Evolutionary conservation across 2,329 filamentous ascomycete species (phyloP), one percentile per base, ranked within the genome.

Genomic region (Pyricularia pennisetigena): DNA sequence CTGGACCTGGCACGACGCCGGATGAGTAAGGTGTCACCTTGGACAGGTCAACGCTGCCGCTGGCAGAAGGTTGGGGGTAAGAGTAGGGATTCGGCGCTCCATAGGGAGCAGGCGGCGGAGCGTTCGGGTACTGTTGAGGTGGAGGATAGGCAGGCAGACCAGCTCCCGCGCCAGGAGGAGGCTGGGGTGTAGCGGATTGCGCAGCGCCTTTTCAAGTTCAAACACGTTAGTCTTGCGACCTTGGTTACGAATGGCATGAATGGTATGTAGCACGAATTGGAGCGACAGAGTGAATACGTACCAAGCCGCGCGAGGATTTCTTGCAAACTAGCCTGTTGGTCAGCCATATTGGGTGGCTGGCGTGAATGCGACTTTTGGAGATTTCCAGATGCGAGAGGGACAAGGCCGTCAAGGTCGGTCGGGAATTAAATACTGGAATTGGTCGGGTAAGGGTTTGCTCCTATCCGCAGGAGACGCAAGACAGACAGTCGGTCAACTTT

Each of bases 31-130:
- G 66, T 14, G 66, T 61, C 20, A 67, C 57, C 68, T 86, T 85
- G 78, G 90, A 94, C 67, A 97, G 79, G 75, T 97, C 92, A 71
- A 96, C 82, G 73, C 87, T 93, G 66, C 92, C 92, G 69, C 90
- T 91, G 68, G 85, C 85, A 6, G 89, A 86, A 2, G 91, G 91
- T 72, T 88, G 88, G 3, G 90, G 90, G 62, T 76, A 78, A 4
- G 69, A 41, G 59, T 77, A 75, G 26, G 59, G 70, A n/a, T 30
- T 69, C 61, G 70, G 68, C 62, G 49, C 71, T 65, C 20, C 69
- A 66, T 71, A 71, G 29, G 73, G 70, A 8, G 70, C 71, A n/a
- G 72, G 71, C 10, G 70, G 62, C 4, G 70, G 68, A 1, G 26
- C 64, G 10, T 71, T 70, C 2, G 68, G 23, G 23, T 67, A 67